Evolutionary conservation across 73 alveolate genomes (phyloP), one percentile per base, ranked within the genome.

Genomic region (Effrenium voratum): DNA sequence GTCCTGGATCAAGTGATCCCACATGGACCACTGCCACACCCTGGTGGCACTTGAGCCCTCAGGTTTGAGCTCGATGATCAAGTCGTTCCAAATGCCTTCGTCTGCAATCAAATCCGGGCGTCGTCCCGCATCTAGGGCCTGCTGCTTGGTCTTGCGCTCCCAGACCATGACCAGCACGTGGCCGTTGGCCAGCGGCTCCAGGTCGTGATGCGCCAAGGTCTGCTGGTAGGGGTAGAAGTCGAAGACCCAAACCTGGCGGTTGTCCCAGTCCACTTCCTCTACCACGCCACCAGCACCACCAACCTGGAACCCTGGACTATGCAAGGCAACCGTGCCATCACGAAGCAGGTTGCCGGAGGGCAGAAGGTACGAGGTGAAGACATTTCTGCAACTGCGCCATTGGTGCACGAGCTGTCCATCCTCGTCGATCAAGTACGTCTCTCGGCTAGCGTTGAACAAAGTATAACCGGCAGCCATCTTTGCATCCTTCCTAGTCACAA

Each of bases 11-110:
- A 82, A 34, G 38, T 82, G 93, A 47, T 82, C 93, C 93, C 93
- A 82, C 93, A 82, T 82, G 55, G 93, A 82, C 93, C 93, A 82
- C 38, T 82, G 93, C 93, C 93, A 82, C 4, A 82, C 93, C 24
- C 47, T n/a, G 41, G 38, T 22, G 28, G 93, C 93, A 19, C 77
- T n/a, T 16, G 22, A 8, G 36, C 93, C 93, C 26, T 2, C 55
- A 22, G 93, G 93, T 55, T 50, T 47, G 49, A 82, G 76, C 55
- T 82, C 93, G 1, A 82, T 34, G 70, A 82, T 63, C 49, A 82
- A 15, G 24, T 82, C 49, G 40, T 52, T 82, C 93, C 93, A 82
- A 36, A 82, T 76, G 47, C 50, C 93, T 32, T 60, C 76, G 38
- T 82, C 93, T 0, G 93, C 77, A 38, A 82, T 82, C 77, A 82